Evolutionary conservation across 257 asterid species (phyloP).

Genomic region (Thymus mandschuricus): DNA sequence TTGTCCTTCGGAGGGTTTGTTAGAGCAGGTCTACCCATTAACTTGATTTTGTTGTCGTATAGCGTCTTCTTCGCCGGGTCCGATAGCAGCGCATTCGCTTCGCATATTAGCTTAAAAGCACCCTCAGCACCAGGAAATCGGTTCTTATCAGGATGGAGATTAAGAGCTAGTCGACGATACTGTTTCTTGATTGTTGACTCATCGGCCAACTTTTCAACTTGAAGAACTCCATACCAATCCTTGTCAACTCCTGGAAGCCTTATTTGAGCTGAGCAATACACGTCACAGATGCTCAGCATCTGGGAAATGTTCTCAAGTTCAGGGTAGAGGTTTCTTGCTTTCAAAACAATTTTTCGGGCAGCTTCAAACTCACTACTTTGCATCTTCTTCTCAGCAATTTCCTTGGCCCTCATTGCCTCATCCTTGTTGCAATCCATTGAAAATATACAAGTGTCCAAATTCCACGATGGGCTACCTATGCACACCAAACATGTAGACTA

Average conservation of each 20-base stretch:
- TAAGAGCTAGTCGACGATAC: conserved; percentile 59
- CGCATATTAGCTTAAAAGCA: conserved; percentile 66
- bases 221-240: conserved; percentile 70
- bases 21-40: conserved; percentile 29
- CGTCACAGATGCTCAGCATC: conserved; percentile 59
- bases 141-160: conserved; percentile 78
- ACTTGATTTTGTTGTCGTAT: conserved; percentile 53
- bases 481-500: neutral
- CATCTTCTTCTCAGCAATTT: conserved; percentile 68
- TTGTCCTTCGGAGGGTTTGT: conserved; percentile 32
- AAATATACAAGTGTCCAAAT: neutral
- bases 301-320: conserved; percentile 61
- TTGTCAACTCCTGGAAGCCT: conserved; percentile 52
- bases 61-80: conserved; percentile 48
- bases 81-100: conserved; percentile 62
- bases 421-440: conserved; percentile 77
- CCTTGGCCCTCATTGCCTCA: conserved; percentile 71
- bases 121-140: conserved; percentile 66
- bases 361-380: conserved; percentile 56
- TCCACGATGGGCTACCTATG: conserved; percentile 8
- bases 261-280: conserved; percentile 60
- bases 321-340: conserved; percentile 63
- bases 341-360: conserved; percentile 58
- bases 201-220: conserved; percentile 55
- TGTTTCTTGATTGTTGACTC: conserved; percentile 57